phyloP scores from a whole-genome alignment of 2,329 filamentous ascomycete genomes.

The Microcyclosporella mali region DNA sequence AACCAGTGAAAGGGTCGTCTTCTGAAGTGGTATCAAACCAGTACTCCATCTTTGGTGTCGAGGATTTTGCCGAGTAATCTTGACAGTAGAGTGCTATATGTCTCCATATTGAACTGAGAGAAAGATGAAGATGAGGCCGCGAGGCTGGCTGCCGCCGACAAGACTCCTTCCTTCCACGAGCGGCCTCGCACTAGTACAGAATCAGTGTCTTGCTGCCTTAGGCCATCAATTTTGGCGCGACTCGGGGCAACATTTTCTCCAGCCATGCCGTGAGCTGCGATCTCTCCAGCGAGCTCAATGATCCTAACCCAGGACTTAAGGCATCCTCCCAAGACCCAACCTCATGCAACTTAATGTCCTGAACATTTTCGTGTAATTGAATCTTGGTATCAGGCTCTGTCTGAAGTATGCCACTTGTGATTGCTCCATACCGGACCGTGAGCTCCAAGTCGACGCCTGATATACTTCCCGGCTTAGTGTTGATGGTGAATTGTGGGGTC shows the following conservation, averaged over 20 bases:
- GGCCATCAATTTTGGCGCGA: background rate
- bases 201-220: background rate
- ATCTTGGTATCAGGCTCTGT: conserved; percentile 23
- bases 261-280: conserved; percentile 16
- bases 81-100: too few species aligned
- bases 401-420: conserved; percentile 41
- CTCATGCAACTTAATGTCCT: conserved; percentile 45
- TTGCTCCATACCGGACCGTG: conserved; percentile 50
- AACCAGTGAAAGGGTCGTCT: too few species aligned
- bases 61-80: background rate
- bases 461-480: conserved; percentile 9
- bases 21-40: too few species aligned
- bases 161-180: background rate
- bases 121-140: background rate
- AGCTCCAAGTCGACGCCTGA: conserved; percentile 19
- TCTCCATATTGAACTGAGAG: background rate
- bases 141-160: background rate
- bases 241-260: conserved; percentile 18
- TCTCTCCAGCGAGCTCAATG: background rate
- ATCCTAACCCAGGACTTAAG: background rate
- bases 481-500: conserved; percentile 68
- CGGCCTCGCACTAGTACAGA: background rate
- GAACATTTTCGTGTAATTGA: conserved; percentile 8
- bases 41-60: too few species aligned
- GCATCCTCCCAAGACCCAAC: conserved; percentile 28